Percentiles rank a stretch among this genome's conserved stretches.
These are phyloP conservation scores for Coemansia sp. DNA, from an alignment of 192 early-diverging fungal species.

Conservation along the genomic window DNA sequence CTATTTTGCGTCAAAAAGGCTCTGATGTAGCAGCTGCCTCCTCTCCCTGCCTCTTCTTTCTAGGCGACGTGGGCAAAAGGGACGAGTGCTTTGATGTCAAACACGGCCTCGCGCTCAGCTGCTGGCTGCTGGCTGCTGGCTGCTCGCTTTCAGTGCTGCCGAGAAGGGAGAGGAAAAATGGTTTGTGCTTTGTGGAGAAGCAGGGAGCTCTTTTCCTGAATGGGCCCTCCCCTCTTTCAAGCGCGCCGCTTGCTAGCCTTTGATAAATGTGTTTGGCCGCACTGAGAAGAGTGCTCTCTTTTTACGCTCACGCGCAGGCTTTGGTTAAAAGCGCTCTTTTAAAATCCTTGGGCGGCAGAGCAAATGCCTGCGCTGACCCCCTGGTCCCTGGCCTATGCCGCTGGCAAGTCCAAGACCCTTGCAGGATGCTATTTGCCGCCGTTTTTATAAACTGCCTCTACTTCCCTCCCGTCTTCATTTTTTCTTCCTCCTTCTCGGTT, in stretches of 20 bases:
- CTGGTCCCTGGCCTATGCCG: neutral
- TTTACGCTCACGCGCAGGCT: neutral
- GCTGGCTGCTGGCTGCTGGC: neutral
- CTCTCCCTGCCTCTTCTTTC: neutral
- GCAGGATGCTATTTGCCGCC: neutral
- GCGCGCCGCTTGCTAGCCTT: neutral
- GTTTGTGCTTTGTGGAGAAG: slow-evolving; percentile 1
- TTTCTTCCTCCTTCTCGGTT: neutral
- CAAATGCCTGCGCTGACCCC: neutral
- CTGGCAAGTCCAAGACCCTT: slow-evolving; percentile 2
- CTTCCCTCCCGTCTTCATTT: neutral
- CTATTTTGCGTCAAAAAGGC: neutral
- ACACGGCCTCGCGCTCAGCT: too few relatives aligned
- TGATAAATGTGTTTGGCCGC: slow-evolving; percentile 1
- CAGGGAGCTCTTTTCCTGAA: neutral
- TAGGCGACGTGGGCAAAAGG: neutral
- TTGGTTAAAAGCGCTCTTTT: slow-evolving; percentile 8
- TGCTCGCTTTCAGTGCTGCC: neutral
- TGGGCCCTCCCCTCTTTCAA: slow-evolving; percentile 2
- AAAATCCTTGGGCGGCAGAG: neutral
- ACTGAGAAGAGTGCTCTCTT: neutral
- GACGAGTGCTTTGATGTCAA: slow-evolving; percentile 5
- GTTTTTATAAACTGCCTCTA: too few relatives aligned
- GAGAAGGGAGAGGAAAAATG: neutral
- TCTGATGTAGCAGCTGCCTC: neutral